Base-by-base conservation (phyloP, 2,329 filamentous ascomycete species). In the Trichoderma harzianum region DNA sequence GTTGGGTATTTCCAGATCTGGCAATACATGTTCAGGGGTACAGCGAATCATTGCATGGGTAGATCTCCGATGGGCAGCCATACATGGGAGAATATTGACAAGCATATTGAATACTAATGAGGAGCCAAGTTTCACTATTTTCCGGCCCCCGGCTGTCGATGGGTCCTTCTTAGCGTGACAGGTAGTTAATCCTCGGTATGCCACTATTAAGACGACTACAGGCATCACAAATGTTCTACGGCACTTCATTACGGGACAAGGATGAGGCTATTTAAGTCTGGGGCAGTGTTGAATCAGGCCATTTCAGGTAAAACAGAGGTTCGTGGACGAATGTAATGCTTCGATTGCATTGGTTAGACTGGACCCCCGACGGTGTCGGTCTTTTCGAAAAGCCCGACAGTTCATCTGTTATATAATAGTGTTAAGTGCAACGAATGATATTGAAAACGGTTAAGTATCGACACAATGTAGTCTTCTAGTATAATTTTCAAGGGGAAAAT, bases 21-120 rank as follows among this genome's bases (percentile, higher is more conserved):
- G 58, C 58, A 61, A 39, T 39, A 61, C 58, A 61, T 12, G 14
- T 39, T 26, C 32, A 61, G 58, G 58, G 32, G 32, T 10, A 26
- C 12, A 7, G 12, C 32, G n/a, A 24, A 26, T 5, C 58, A 39
- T 18, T 2, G 12, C 58, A 36, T 60, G 58, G 30, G 21, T 61
- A 24, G 16, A 39, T 11, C 11, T 61, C 0, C n/a, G 7, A 28
- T 26, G 2, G 24, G 24, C 53, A 18, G 14, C 5, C 24, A 10
- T 30, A 6, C 12, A 2, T 1, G 4, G n/a, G 12, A 26, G 2
- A 16, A 10, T 21, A 12, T 18, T 26, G 2, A 34, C 30, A 32
- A 39, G 58, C n/a, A 36, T 16, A 24, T 18, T 1, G 21, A 16
- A 24, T 5, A 7, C n/a, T 30, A 58, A n/a, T 16, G 0, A 36